Percentiles rank a stretch among this genome's conserved stretches.
Evolutionary conservation across 768 basidiomycete species (phyloP).

Genomic region (Nevesoporus exiguus): DNA sequence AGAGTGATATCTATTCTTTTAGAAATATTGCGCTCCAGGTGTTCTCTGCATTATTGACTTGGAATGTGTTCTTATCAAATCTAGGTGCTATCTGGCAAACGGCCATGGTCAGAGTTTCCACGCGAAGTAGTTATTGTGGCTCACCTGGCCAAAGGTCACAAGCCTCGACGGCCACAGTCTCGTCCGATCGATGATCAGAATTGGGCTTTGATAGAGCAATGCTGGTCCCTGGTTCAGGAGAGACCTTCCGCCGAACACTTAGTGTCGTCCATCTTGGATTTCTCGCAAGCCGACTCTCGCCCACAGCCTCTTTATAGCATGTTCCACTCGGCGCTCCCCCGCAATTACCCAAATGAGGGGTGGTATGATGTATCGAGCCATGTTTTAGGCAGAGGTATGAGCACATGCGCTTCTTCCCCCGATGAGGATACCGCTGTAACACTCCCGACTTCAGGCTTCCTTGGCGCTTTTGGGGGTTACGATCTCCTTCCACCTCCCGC

Average conservation of each 20-base stretch:
- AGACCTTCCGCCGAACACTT: constrained; percentile 3
- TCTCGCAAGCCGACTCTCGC: not conserved
- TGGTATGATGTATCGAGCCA: not conserved
- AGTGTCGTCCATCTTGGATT: not conserved
- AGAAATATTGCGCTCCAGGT: constrained; percentile 8
- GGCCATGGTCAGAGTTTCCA: constrained; percentile 4
- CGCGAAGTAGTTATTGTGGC: not conserved
- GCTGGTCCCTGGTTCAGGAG: constrained; percentile 1
- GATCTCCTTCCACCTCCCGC: not conserved
- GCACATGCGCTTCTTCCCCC: not conserved
- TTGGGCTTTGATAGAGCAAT: constrained; percentile 7
- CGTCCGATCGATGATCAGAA: constrained; percentile 4
- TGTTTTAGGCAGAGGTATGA: not conserved
- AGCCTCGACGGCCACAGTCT: constrained; percentile 6
- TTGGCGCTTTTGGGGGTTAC: not conserved
- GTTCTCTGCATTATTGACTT: not conserved
- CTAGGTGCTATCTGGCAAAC: constrained; percentile 4
- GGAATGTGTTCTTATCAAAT: not conserved
- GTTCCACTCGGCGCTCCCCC: not conserved
- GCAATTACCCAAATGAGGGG: not conserved
- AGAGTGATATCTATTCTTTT: constrained; percentile 12
- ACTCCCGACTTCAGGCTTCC: not conserved
- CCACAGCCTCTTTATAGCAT: not conserved
- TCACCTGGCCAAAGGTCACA: constrained; percentile 1
- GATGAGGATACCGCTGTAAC: not conserved